phyloP scores from a whole-genome alignment of 495 filamentous ascomycete species.

The Xylaria cubensis region DNA sequence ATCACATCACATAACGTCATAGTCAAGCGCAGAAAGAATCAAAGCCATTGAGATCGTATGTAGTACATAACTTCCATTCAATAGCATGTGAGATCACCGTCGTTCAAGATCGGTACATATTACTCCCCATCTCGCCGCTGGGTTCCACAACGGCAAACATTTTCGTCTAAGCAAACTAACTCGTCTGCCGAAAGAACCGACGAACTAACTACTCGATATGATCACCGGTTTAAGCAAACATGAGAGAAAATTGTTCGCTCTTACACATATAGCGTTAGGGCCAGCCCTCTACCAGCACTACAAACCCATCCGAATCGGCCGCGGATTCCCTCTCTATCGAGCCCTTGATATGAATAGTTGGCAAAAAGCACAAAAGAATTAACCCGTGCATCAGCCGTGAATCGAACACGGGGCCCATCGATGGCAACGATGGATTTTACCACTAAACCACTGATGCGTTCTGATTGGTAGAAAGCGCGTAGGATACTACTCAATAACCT shows the following conservation, averaged over 20 bases:
- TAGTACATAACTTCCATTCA: neutral
- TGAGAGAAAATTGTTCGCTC: neutral
- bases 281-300: neutral
- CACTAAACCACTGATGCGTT: conserved; percentile 55
- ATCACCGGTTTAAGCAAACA: neutral
- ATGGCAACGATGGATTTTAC: conserved; percentile 62
- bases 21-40: neutral
- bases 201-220: neutral
- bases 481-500: no score
- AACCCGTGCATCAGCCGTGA: conserved; percentile 53
- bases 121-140: neutral
- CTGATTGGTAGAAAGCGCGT: neutral
- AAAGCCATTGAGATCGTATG: no score
- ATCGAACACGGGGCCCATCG: conserved; percentile 61
- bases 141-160: neutral
- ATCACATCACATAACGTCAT: conserved; percentile 5
- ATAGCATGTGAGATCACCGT: neutral
- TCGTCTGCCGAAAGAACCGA: neutral
- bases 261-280: neutral
- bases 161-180: neutral
- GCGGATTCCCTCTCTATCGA: neutral
- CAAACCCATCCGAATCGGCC: neutral
- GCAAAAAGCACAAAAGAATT: neutral
- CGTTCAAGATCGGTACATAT: neutral
- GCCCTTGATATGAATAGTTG: neutral